These are phyloP conservation scores for Sedum album DNA, from an alignment of 164 flowering plant genomes.

Conservation along the genomic window DNA sequence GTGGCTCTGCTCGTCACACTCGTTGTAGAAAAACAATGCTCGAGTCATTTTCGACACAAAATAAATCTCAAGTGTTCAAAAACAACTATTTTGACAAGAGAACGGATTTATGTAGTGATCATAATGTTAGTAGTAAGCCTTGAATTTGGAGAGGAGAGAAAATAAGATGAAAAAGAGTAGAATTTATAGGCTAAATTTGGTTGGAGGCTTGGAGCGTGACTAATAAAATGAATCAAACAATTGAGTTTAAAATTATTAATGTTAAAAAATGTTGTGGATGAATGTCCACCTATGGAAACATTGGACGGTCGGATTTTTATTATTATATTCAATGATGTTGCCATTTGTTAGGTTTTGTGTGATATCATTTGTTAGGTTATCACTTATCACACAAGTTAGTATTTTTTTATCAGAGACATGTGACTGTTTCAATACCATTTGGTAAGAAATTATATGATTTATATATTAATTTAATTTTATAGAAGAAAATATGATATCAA, in stretches of 20 bases:
- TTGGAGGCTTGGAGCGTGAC: background rate
- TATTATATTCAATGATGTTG: background rate
- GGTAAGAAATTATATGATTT: background rate
- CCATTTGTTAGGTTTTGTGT: too few species aligned
- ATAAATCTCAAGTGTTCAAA: too few species aligned
- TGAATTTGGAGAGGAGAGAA: background rate
- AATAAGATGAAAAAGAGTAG: background rate
- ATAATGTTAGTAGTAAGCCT: too few species aligned
- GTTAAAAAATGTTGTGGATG: background rate
- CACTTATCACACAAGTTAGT: background rate
- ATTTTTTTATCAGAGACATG: background rate
- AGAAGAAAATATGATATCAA: too few species aligned
- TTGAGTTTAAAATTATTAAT: too few species aligned
- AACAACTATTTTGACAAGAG: too few species aligned
- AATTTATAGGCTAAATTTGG: background rate
- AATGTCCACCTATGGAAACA: background rate
- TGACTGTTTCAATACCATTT: too few species aligned
- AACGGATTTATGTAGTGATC: background rate
- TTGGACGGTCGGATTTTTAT: background rate
- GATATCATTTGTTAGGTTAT: conserved; percentile 7
- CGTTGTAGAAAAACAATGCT: background rate
- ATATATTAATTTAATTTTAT: too few species aligned
- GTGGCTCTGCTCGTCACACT: conserved; percentile 1
- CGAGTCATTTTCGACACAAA: too few species aligned
- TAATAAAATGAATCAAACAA: background rate